Percentiles rank a stretch among this genome's conserved stretches.
These are phyloP conservation scores for Termitomyces sp. DNA, from an alignment of 768 basidiomycete species.

Conservation along the genomic window DNA sequence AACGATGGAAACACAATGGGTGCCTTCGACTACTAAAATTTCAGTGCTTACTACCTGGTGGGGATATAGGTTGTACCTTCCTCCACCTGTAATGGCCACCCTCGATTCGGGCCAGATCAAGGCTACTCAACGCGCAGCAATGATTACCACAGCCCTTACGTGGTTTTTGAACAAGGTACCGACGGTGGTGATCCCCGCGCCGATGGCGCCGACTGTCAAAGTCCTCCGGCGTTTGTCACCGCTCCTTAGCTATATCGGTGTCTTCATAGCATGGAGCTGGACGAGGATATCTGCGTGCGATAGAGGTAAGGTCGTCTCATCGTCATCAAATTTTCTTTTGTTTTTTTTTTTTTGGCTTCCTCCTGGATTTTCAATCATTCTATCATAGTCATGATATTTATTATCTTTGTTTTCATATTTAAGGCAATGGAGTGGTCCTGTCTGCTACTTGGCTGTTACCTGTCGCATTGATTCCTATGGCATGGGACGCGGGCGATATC, in stretches of 20 bases:
- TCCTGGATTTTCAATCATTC: not conserved
- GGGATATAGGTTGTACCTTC: conserved; percentile 75
- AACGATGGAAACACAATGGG: conserved; percentile 41
- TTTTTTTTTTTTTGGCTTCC: not conserved
- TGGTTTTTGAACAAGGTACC: conserved; percentile 69
- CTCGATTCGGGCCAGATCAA: conserved; percentile 60
- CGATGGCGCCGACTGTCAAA: conserved; percentile 48
- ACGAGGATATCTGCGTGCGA: conserved; percentile 58
- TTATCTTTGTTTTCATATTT: not conserved
- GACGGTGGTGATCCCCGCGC: conserved; percentile 48
- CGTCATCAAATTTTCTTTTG: not conserved
- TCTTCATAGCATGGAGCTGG: conserved; percentile 80
- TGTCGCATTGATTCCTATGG: conserved; percentile 66
- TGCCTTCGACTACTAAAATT: conserved; percentile 68
- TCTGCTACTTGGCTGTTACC: conserved; percentile 82
- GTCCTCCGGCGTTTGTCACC: conserved; percentile 61
- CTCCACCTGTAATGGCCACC: conserved; percentile 64
- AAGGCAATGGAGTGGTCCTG: conserved; percentile 74
- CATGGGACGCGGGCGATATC: conserved; percentile 56
- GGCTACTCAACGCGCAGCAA: conserved; percentile 67
- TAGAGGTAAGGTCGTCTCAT: conserved; percentile 39
- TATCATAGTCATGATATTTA: not conserved
- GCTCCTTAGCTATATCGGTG: conserved; percentile 64
- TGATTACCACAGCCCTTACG: conserved; percentile 68
- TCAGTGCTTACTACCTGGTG: conserved; percentile 76